Percentiles rank a stretch among this genome's conserved stretches.
Evolutionary conservation across 164 flowering plant genomes (phyloP).

Genomic region (Warburgia ugandensis): DNA sequence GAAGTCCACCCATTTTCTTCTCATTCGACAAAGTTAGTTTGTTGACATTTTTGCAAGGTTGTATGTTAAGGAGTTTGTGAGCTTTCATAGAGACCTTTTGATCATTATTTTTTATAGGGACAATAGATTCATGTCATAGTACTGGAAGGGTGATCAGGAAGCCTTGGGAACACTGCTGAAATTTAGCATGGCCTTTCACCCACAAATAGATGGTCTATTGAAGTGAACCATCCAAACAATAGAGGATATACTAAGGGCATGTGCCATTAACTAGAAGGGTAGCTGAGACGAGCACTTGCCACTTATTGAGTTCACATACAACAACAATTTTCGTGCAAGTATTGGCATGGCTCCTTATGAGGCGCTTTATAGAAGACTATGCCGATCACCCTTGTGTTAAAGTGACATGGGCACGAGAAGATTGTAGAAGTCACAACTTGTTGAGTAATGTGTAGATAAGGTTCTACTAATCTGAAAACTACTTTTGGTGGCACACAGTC

Average conservation of each 20-base stretch:
- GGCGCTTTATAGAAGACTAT: no score
- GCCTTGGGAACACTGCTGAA: not conserved
- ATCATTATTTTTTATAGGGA: not conserved
- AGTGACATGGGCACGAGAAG: not conserved
- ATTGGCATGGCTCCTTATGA: no score
- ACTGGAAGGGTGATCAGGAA: not conserved
- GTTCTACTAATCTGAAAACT: not conserved
- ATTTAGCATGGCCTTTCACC: not conserved
- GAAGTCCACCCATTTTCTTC: not conserved
- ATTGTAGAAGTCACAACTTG: not conserved
- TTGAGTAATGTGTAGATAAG: not conserved
- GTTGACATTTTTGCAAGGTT: no score
- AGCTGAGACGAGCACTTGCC: no score
- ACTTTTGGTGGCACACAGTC: not conserved
- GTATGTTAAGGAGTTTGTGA: no score
- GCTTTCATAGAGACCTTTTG: not conserved
- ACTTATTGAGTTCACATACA: no score
- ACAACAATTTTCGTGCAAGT: no score
- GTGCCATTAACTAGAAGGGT: no score
- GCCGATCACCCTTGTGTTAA: not conserved
- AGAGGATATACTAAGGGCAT: slow-evolving; percentile 1
- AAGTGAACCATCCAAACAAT: not conserved
- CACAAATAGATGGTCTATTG: not conserved
- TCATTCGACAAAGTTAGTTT: no score
- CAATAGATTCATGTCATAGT: not conserved